A percentile compares a stretch with the other conserved stretches of the same genome.
These are phyloP conservation scores for Plantago coronopus DNA, from an alignment of 305 asterid genomes.

Conservation along the genomic window DNA sequence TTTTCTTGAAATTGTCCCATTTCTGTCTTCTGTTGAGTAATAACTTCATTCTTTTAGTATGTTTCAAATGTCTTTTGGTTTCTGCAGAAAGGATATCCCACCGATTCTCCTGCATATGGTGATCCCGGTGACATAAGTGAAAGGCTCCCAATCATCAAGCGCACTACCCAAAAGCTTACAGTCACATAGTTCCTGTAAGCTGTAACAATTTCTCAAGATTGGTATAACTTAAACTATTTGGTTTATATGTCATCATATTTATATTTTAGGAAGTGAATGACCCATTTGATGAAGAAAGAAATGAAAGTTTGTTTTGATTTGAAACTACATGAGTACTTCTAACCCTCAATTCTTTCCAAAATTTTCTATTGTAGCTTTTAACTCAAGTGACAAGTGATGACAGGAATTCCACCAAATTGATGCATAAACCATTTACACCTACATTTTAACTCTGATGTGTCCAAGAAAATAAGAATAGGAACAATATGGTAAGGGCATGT, in stretches of 20 bases:
- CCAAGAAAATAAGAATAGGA: slow-evolving; percentile 6
- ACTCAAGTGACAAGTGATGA: no score
- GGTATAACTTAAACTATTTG: slow-evolving; percentile 13
- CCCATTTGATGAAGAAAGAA: no score
- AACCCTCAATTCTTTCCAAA: no score
- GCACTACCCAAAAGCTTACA: slow-evolving; percentile 73
- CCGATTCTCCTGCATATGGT: slow-evolving; percentile 75
- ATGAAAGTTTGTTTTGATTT: no score
- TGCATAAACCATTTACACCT: slow-evolving; percentile 12
- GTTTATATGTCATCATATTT: no score
- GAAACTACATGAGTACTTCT: no score
- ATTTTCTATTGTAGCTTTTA: no score
- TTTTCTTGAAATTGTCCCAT: not conserved
- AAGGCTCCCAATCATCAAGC: slow-evolving; percentile 66
- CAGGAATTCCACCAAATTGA: not conserved
- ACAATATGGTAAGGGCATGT: slow-evolving; percentile 12
- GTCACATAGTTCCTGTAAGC: slow-evolving; percentile 44
- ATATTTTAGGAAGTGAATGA: no score
- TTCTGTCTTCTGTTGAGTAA: slow-evolving; percentile 4
- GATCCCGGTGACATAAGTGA: slow-evolving; percentile 78
- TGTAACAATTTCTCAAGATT: slow-evolving; percentile 30
- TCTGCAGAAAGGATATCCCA: slow-evolving; percentile 78
- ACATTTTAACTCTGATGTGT: no score
- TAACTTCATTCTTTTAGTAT: slow-evolving; percentile 10
- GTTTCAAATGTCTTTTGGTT: slow-evolving; percentile 12